A percentile compares a stretch with the other conserved stretches of the same genome.
phyloP scores from a whole-genome alignment of 1,284 basidiomycete species.

The Tremellales sp. region DNA sequence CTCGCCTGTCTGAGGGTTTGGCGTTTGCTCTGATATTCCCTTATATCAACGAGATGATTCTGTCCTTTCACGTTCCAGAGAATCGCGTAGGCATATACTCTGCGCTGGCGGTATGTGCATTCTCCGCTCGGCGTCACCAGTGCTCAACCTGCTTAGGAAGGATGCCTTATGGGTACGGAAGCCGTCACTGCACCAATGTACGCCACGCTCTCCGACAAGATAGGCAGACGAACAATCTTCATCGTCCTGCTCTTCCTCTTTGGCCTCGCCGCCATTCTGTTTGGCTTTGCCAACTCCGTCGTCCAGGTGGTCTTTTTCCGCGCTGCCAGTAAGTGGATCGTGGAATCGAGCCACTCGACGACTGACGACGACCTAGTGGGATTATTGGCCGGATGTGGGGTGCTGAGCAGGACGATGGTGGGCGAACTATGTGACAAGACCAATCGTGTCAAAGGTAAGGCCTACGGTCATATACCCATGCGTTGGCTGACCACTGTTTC shows the following conservation, averaged over 20 bases:
- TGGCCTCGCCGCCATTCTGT: conserved; percentile 10
- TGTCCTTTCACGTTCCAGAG: conserved; percentile 35
- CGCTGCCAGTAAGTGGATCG: conserved; percentile 22
- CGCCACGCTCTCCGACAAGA: conserved; percentile 30
- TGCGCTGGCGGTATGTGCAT: conserved; percentile 29
- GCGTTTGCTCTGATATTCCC: conserved; percentile 40
- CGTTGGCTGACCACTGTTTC: not conserved
- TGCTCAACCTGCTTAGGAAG: conserved; percentile 24
- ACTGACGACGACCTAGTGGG: conserved; percentile 22
- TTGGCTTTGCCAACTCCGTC: conserved; percentile 19
- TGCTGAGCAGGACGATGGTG: conserved; percentile 38
- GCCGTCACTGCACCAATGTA: conserved; percentile 35
- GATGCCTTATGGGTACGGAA: conserved; percentile 35
- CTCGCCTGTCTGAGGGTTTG: conserved; percentile 33
- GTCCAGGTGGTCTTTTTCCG: conserved; percentile 23
- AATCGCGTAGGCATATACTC: conserved; percentile 36
- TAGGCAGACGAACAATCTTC: conserved; percentile 35
- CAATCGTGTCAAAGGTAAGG: conserved; percentile 33
- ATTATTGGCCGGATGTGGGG: conserved; percentile 35
- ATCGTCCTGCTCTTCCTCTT: conserved; percentile 16
- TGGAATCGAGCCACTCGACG: not conserved
- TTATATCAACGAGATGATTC: conserved; percentile 43
- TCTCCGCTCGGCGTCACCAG: not conserved
- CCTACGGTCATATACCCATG: not conserved
- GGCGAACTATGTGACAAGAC: conserved; percentile 40